Evolutionary conservation across 176 grass and related monocot species (phyloP), one percentile per base, ranked within the genome.

Genomic region (Oryza meyeriana): DNA sequence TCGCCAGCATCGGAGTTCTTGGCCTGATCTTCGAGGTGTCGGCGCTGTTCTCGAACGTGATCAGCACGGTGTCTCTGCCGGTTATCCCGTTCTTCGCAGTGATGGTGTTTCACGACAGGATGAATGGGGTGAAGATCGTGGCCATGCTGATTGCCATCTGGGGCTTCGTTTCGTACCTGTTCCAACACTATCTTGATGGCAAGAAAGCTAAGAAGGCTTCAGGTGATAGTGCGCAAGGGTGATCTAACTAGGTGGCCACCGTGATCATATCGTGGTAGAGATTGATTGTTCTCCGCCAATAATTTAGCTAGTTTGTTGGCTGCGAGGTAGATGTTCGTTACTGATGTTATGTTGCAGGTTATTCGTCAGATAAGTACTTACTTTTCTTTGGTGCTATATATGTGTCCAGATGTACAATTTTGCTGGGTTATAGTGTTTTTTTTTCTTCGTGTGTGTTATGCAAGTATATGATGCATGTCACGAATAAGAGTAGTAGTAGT

Each of bases 131-230:
- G 4, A 93, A 95, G 82, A 58, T 95, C 24, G 81, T 93, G 13
- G 81, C 90, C 33, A 86, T 95, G 92, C 71, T 98, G 30, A 84
- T 93, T n/a, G 89, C 92, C 27, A 20, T 88, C 9, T 95, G 92
- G 92, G 90, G 95, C 8, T 95, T 95, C n/a, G n/a, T 82, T 28
- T 93, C 92, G 9, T 95, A 98, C 75, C n/a, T 98, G 6, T 88
- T 83, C 75, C 90, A 98, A 42, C 76, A 98, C 57, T 91, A 91
- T 72, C 40, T 94, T 8, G 86, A 94, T 27, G 81, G 86, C 29
- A 64, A 64, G 29, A 91, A 91, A 55, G 81, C 66, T 26, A 91
- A 86, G 84, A 94, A 88, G 66, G 39, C 45, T 4, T 33, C 39
- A 72, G 63, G 55, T 20, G 36, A 32, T 47, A 70, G 66, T 81